Base-by-base conservation (phyloP, 345 rosid species). In the Capsella bursapastoris region DNA sequence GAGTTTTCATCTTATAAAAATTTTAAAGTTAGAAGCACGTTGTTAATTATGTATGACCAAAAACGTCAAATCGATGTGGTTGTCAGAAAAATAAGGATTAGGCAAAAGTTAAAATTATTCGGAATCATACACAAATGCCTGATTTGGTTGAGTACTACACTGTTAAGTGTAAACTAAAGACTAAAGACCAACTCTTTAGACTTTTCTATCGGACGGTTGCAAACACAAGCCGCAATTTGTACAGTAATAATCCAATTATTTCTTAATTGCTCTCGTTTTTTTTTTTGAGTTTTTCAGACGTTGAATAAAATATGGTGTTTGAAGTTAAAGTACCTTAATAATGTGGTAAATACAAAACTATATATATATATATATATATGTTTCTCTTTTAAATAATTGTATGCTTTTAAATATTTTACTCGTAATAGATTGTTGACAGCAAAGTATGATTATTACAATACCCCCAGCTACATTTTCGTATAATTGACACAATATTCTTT, bases 161-260 rank as follows among this genome's bases (percentile, higher is more conserved):
- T 37, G 40, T 38, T 3, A 38, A 37, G 40, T 37, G 43, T 38
- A 38, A 38, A 64, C 48, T 35, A 47, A 37, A 56, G 31, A 47
- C 48, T 35, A 47, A 37, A 56, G 14, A 47, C 25, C 18, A 32
- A 7, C 10, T 73, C 41, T 47, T 35, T 48, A 34, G 72, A 66
- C 62, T 74, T 44, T 67, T 41, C 10, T 18, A 43, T 59, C 56
- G 68, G 67, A 67, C 68, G 79, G 73, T 43, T 32, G 10, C 37
- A 9, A 66, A 44, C 53, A 59, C 32, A 52, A 66, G 79, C 73
- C 79, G 79, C 48, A 31, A 31, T 59, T 18, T 50, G 56, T 75
- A 75, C 73, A 75, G 79, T 67, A 50, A 58, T 37, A 6, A 32
- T 32, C 7, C 2, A 28, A 49, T 74, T 67, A 58, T 41, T 51